Evolutionary conservation across 306 rosid species (phyloP), one percentile per base, ranked within the genome.

Genomic region (Delonix regia): DNA sequence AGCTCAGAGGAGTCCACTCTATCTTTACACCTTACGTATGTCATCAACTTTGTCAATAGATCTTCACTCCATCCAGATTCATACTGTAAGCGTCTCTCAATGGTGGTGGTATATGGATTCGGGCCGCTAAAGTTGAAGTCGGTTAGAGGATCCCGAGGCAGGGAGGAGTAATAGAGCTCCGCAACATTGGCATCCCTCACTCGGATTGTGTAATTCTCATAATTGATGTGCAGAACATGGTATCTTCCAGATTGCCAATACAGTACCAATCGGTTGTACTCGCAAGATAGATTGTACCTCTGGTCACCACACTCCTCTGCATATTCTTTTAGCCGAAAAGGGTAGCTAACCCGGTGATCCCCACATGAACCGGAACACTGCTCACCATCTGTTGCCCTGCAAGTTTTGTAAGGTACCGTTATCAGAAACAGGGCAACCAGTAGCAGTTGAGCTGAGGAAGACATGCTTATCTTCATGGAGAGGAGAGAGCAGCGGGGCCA

Each of bases 261-360:
- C 34, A 56, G 63, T 9, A 56, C 5, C 34, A 56, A 24, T 2
- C 2, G 65, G 19, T 27, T 59, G 39, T 59, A 1, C 38, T 25
- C 65, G 38, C 65, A 59, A 27, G 39, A 25, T 2, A 59, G 38
- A 3, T 59, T 25, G 11, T 59, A 59, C 8, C 65, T 25, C 19
- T 0, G 8, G 65, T 27, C 39, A 3, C 65, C 65, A 13, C 65
- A 59, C 39, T 59, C 18, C 3, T 25, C 36, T 12, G 65, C 7
- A 56, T 9, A 19, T 0, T 21, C 53, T 11, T 1, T 16, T 0
- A 85, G 71, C 60, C 76, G 60, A 8, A 81, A 85, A 12, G 88
- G 83, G 21, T 2, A 19, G 45, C 68, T 74, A 25, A 85, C 57
- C 59, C 78, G 69, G 2, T 15, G 78, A 27, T 49, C 48, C 18